These are phyloP conservation scores for Populus deltoides DNA, from an alignment of 345 rosid genomes.

Conservation along the genomic window DNA sequence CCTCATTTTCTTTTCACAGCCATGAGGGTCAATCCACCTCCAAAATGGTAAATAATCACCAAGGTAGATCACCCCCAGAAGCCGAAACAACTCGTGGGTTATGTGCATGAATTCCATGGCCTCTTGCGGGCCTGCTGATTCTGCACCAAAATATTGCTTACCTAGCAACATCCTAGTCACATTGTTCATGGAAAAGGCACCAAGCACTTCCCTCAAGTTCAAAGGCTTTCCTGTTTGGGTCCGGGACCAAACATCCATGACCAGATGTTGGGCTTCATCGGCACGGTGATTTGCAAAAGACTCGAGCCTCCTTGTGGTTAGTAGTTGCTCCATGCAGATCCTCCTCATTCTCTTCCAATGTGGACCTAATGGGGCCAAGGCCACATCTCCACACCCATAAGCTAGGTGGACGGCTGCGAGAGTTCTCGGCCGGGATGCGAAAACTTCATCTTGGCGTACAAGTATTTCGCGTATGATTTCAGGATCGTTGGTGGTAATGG, in stretches of 20 bases:
- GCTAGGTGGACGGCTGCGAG: conserved; percentile 77
- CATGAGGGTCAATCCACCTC: conserved; percentile 85
- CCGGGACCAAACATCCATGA: conserved; percentile 35
- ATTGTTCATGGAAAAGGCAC: conserved; percentile 87
- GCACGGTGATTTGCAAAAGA: conserved; percentile 45
- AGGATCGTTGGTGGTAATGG: conserved; percentile 82
- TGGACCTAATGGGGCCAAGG: conserved; percentile 74
- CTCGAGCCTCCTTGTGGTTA: conserved; percentile 51
- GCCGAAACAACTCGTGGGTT: conserved; percentile 68
- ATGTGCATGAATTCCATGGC: conserved; percentile 86
- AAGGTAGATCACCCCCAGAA: conserved; percentile 71
- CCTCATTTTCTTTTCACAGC: conserved; percentile 78
- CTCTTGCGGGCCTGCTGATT: conserved; percentile 53
- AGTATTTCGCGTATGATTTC: conserved; percentile 65
- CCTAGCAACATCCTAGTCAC: conserved; percentile 87
- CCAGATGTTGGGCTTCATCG: conserved; percentile 47
- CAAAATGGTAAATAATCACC: conserved; percentile 89
- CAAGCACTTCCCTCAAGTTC: conserved; percentile 69
- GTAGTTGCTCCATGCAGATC: conserved; percentile 63
- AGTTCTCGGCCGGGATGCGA: conserved; percentile 78
- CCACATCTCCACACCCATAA: conserved; percentile 72
- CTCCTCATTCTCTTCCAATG: conserved; percentile 69
- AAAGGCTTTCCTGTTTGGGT: conserved; percentile 39
- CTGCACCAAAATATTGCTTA: conserved; percentile 72
- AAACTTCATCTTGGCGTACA: conserved; percentile 67